Conservation (phyloP, 305 asterid species). For the Rubia balearica region DNA sequence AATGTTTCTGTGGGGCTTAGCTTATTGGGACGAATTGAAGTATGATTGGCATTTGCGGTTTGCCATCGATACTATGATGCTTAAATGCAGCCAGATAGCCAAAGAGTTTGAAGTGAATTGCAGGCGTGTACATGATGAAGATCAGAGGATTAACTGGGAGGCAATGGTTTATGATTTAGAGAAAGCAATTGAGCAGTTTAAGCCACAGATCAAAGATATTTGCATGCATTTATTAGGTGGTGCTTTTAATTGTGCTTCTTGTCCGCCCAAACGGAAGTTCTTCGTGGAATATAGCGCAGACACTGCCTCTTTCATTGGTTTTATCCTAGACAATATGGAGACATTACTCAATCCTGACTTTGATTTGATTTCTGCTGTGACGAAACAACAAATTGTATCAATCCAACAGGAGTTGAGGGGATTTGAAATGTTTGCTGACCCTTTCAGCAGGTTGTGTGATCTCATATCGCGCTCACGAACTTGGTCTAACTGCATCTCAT, state of each 20-base stretch:
- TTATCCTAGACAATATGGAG: not conserved
- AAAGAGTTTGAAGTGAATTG: not conserved
- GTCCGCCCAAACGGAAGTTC: not conserved
- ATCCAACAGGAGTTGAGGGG: not conserved
- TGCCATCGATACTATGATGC: not conserved
- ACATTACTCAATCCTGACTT: not conserved
- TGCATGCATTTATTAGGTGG: not conserved
- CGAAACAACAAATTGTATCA: not conserved
- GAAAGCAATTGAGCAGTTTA: not conserved
- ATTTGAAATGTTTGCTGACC: not conserved
- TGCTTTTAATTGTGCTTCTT: not conserved
- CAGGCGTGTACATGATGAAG: not conserved
- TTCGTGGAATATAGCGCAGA: not conserved
- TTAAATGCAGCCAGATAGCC: not conserved
- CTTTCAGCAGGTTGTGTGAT: not conserved
- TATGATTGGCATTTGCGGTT: not conserved
- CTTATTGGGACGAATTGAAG: not conserved
- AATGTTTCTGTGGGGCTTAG: not conserved
- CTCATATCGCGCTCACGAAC: not conserved
- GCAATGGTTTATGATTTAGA: not conserved
- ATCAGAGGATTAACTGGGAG: not conserved
- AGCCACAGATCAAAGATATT: not conserved
- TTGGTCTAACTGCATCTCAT: conserved; percentile 1
- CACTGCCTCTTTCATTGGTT: not conserved
- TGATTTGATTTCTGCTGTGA: not conserved